Conservation (phyloP, 305 asterid species). For the Rubia balearica region DNA sequence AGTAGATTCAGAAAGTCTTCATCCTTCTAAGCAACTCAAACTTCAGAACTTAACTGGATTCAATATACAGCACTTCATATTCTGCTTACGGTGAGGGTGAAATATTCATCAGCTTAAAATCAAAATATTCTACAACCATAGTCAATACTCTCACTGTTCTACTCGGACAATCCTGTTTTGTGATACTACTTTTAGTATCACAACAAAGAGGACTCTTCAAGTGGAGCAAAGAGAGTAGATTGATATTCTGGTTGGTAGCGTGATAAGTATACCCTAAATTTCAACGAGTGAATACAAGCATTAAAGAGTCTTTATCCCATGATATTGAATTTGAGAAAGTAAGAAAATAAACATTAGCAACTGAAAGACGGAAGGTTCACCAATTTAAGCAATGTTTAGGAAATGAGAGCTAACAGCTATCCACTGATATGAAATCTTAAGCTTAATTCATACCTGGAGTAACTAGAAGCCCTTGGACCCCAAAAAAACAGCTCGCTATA, state of each 20-base stretch:
- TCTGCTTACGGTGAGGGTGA: background rate
- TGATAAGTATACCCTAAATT: no score
- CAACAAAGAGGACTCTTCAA: no score
- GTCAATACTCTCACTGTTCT: no score
- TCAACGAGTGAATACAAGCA: background rate
- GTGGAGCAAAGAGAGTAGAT: no score
- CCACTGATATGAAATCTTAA: background rate
- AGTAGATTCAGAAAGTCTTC: background rate
- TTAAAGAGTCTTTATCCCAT: background rate
- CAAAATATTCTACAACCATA: background rate
- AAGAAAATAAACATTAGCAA: background rate
- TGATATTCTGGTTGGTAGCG: no score
- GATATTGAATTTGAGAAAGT: background rate
- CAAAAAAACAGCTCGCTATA: conserved; percentile 83
- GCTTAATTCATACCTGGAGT: conserved; percentile 41
- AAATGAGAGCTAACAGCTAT: background rate
- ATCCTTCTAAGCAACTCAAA: conserved; percentile 1
- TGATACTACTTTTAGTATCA: no score
- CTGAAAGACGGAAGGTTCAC: background rate
- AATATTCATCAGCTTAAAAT: background rate
- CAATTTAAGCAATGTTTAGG: background rate
- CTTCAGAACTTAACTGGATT: background rate
- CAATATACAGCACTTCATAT: background rate
- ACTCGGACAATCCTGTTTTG: no score
- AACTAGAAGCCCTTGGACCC: conserved; percentile 53